Percentiles rank a stretch among this genome's conserved stretches.
These are phyloP conservation scores for Ogataea nitratoaversa DNA, from an alignment of 805 yeast genomes.

Conservation along the genomic window DNA sequence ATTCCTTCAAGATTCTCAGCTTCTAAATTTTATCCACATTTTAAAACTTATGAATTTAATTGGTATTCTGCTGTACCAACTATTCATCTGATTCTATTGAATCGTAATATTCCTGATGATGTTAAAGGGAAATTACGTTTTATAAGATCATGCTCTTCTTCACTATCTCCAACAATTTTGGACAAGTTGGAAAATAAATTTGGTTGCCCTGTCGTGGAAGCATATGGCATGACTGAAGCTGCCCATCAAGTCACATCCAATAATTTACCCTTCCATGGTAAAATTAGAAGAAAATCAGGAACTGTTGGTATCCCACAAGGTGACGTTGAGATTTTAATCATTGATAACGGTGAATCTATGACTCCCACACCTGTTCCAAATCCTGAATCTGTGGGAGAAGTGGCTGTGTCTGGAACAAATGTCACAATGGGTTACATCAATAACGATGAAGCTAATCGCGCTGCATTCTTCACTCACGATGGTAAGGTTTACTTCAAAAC, in stretches of 20 bases:
- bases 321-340: constrained; percentile 60
- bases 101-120: constrained; percentile 46
- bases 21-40: constrained; percentile 55
- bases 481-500: constrained; percentile 49
- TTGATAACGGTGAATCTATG: constrained; percentile 33
- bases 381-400: constrained; percentile 62
- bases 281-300: constrained; percentile 62
- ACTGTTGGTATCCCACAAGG: constrained; percentile 62
- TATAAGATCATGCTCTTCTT: constrained; percentile 68
- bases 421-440: constrained; percentile 71
- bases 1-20: constrained; percentile 64
- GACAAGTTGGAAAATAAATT: constrained; percentile 51
- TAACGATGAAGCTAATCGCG: constrained; percentile 66
- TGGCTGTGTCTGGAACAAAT: constrained; percentile 61
- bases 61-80: constrained; percentile 83
- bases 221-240: constrained; percentile 80
- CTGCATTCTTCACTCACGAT: constrained; percentile 34
- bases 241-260: constrained; percentile 79
- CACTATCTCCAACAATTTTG: constrained; percentile 65
- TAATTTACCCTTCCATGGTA: constrained; percentile 44
- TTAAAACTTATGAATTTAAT: constrained; percentile 43
- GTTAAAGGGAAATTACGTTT: constrained; percentile 52
- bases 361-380: constrained; percentile 37
- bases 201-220: constrained; percentile 68
- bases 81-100: constrained; percentile 62